Conservation (phyloP, 108 stramenopile genomes). For the Pseudonitzschia pungens region DNA sequence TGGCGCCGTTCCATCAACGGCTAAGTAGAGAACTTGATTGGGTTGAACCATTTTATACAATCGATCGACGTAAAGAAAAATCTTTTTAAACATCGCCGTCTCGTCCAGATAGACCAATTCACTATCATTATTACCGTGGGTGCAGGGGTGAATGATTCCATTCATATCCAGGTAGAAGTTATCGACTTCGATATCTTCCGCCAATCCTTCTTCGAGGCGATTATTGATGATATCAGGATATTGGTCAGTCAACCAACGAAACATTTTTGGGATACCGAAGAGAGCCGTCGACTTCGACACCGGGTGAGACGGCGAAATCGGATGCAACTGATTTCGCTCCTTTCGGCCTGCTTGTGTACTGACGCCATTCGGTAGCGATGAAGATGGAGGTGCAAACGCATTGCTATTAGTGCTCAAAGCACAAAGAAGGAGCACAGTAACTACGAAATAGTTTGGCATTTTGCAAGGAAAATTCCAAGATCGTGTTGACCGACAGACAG, state of each 20-base stretch:
- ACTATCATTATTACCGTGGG: conserved; percentile 87
- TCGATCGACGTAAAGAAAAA: conserved; percentile 93
- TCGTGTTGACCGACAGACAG: background rate
- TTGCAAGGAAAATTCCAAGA: background rate
- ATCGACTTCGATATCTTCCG: conserved; percentile 60
- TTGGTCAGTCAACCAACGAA: conserved; percentile 98
- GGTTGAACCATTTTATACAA: conserved; percentile 95
- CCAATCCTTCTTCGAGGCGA: conserved; percentile 74
- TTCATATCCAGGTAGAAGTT: conserved; percentile 99
- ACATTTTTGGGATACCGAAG: conserved; percentile 98
- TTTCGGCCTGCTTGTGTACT: background rate
- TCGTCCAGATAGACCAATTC: conserved; percentile 88
- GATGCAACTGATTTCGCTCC: background rate
- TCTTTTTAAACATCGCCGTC: conserved; percentile 97
- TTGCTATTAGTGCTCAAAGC: conserved; percentile 10
- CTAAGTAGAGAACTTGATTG: conserved; percentile 85
- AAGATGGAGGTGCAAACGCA: conserved; percentile 19
- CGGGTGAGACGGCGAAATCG: background rate
- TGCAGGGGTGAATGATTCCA: conserved; percentile 99
- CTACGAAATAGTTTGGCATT: conserved; percentile 2
- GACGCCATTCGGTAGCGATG: background rate
- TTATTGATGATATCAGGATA: conserved; percentile 96
- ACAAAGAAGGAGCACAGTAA: background rate
- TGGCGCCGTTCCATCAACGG: conserved; percentile 98
- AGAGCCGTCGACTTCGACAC: conserved; percentile 39